Base-by-base conservation (phyloP, 345 rosid species). In the Clausena lansium region DNA sequence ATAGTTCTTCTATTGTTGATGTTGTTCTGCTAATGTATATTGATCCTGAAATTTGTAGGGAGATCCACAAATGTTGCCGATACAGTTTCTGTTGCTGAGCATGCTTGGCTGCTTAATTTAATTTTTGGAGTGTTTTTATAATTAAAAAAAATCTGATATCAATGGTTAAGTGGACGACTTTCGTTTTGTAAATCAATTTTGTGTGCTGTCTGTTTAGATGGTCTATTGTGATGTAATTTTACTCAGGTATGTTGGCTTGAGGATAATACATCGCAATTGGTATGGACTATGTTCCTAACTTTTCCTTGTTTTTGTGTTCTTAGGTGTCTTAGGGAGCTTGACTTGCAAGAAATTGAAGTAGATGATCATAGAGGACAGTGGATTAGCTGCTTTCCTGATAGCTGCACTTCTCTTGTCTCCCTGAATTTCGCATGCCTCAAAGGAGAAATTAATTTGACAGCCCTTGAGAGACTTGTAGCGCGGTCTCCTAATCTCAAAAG, bases 301-400 rank as follows among this genome's bases (percentile, higher is more conserved):
- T 52, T 57, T 45, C 52, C 45, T 61, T 70, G 6, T 77, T 78
- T 61, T 41, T 81, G 72, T 41, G 76, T 72, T 33, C 20, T 52
- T 83, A 96, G 99, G 89, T 76, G 39, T 76, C 95, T 96, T 76
- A 87, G 86, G 81, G 99, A 96, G 94, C 91, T 96, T 80, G 99
- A 96, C 80, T 84, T 94, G 86, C 99, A 96, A 84, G 99, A 96
- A 84, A 94, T 92, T 81, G 99, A 96, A 79, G 84, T 96, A 25
- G 99, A 96, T 81, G 99, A 96, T 86, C 90, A 88, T 35, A 86
- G 95, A 81, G 96, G 97, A 71, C 97, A 94, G 76, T 96, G 99
- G 99, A 87, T 96, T 10, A 94, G 91, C 82, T 87, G 93, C 87
- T 94, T 96, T 71, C 97, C 94, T 13, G 98, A 96, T 32, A 86